Evolutionary conservation across 495 filamentous ascomycete species (phyloP).

Genomic region (Penicillium lividum): DNA sequence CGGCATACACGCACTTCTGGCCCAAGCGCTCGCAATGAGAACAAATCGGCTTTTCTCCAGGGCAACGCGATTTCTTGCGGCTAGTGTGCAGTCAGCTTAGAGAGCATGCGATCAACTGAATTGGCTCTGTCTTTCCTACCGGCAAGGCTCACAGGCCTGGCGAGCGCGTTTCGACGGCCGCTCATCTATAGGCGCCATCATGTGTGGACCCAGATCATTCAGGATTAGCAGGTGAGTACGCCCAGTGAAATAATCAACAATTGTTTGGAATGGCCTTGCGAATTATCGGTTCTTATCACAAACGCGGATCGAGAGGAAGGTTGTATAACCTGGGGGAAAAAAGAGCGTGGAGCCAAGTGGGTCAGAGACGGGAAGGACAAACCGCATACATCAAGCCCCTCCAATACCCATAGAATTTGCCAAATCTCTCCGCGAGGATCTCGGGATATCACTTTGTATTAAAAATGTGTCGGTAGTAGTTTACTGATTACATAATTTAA

Average conservation of each 20-base stretch:
- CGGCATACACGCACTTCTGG: conserved; percentile 40
- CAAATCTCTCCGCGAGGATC: background rate
- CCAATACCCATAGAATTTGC: background rate
- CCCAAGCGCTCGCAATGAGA: conserved; percentile 43
- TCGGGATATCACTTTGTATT: background rate
- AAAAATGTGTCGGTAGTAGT: background rate
- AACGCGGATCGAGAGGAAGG: background rate
- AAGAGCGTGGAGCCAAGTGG: background rate
- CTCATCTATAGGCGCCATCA: conserved; percentile 17
- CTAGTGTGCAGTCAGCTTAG: conserved; percentile 15
- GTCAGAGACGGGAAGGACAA: background rate
- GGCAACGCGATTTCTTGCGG: conserved; percentile 46
- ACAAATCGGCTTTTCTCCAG: conserved; percentile 44
- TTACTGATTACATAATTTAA: conserved; percentile 14
- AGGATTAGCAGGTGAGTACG: background rate
- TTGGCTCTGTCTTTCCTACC: conserved; percentile 26
- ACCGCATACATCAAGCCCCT: background rate
- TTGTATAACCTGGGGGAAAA: background rate
- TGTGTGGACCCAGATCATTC: background rate
- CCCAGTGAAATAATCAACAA: background rate
- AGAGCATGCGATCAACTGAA: background rate
- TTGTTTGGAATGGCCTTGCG: background rate
- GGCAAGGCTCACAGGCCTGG: conserved; percentile 46
- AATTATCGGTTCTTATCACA: background rate
- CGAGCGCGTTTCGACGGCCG: conserved; percentile 42